phyloP scores from a whole-genome alignment of 2,329 filamentous ascomycete genomes.

The Chaetomium strumarium region DNA sequence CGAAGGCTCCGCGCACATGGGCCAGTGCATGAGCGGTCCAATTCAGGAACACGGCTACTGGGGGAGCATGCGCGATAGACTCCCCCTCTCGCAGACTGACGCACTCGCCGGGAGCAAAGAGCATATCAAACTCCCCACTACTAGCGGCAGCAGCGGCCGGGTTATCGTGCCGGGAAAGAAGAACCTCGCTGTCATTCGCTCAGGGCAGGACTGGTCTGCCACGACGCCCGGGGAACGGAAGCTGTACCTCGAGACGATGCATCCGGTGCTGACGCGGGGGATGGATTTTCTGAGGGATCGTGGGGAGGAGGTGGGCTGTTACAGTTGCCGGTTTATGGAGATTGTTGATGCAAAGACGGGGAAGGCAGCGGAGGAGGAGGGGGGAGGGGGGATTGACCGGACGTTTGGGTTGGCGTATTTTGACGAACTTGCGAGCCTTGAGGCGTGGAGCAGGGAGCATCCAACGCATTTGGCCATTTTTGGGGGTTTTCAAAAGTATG shows the following conservation, averaged over 20 bases:
- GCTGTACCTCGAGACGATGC: slow-evolving; percentile 40
- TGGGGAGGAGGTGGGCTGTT: slow-evolving; percentile 39
- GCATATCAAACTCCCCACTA: not conserved
- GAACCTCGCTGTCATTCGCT: slow-evolving; percentile 40
- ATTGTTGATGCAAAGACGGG: slow-evolving; percentile 29
- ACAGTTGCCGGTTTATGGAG: slow-evolving; percentile 39
- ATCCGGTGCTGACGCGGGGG: slow-evolving; percentile 37
- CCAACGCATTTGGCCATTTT: slow-evolving; percentile 38
- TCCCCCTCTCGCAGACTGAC: slow-evolving; percentile 35
- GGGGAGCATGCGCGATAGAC: slow-evolving; percentile 41
- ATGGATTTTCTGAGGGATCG: slow-evolving; percentile 41
- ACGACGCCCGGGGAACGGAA: slow-evolving; percentile 36
- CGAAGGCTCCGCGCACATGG: slow-evolving; percentile 39
- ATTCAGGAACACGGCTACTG: slow-evolving; percentile 41
- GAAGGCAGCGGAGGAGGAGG: too few relatives aligned
- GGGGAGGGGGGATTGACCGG: slow-evolving; percentile 27
- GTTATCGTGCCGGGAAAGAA: slow-evolving; percentile 32
- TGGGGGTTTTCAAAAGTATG: slow-evolving; percentile 35
- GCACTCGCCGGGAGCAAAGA: slow-evolving; percentile 27
- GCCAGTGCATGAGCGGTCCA: slow-evolving; percentile 31
- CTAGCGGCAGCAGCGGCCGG: too few relatives aligned
- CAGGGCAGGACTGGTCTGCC: slow-evolving; percentile 40
- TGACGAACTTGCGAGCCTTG: slow-evolving; percentile 35
- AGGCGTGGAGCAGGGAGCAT: slow-evolving; percentile 36
- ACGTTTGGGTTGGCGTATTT: slow-evolving; percentile 40